phyloP scores from a whole-genome alignment of 2,329 filamentous ascomycete genomes.

The Talaromyces atroroseus region DNA sequence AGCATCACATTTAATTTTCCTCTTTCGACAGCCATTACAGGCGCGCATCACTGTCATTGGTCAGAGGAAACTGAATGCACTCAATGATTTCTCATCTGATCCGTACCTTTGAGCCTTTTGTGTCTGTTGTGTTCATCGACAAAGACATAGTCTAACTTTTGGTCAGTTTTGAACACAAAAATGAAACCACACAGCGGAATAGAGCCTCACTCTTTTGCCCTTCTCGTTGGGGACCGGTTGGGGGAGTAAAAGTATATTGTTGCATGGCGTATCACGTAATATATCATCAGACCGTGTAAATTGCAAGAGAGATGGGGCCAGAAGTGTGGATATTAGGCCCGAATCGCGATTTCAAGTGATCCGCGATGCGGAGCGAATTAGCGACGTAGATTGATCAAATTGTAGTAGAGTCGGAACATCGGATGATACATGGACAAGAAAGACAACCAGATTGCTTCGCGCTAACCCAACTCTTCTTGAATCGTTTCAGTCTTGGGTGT shows the following conservation, averaged over 20 bases:
- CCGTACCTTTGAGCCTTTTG: constrained; percentile 84
- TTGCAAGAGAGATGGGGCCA: neutral
- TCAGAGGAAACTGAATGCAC: constrained; percentile 11
- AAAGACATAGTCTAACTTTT: constrained; percentile 84
- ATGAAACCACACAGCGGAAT: neutral
- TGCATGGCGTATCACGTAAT: constrained; percentile 47
- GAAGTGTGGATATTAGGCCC: neutral
- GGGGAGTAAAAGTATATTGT: constrained; percentile 69
- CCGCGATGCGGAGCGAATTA: neutral
- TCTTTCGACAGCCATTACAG: constrained; percentile 86
- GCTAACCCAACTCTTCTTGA: no score
- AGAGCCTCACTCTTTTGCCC: constrained; percentile 71
- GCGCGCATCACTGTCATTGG: constrained; percentile 76
- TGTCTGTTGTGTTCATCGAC: constrained; percentile 98
- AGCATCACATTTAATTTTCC: constrained; percentile 97
- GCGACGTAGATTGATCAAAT: neutral
- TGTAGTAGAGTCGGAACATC: neutral
- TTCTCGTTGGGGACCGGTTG: constrained; percentile 59
- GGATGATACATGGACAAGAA: neutral
- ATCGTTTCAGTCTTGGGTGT: neutral
- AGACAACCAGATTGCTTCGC: neutral
- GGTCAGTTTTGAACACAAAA: neutral
- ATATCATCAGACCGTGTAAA: neutral
- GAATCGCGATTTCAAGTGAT: neutral
- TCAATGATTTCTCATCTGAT: neutral